Evolutionary conservation across 176 grass and related monocot species (phyloP).

Genomic region (Carex littledalei): DNA sequence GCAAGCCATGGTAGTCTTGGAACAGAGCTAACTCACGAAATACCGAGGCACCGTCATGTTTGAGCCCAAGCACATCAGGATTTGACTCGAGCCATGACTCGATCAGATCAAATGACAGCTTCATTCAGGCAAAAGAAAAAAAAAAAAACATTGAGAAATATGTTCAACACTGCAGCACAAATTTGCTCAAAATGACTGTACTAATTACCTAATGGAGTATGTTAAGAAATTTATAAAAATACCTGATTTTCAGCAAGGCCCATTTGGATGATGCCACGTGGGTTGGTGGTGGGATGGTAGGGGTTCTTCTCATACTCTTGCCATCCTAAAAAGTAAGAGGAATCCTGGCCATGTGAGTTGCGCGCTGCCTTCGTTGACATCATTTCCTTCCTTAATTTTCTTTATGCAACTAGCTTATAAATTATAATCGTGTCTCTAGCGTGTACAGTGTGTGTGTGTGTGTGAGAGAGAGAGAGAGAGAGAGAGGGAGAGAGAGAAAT

Average conservation of each 20-base stretch:
- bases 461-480: not conserved
- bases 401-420: not conserved
- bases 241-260: conserved; percentile 95
- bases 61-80: conserved; percentile 60
- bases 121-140: conserved; percentile 1
- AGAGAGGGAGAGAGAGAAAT: not conserved
- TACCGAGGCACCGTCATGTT: conserved; percentile 38
- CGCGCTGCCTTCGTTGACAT: conserved; percentile 71
- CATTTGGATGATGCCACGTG: conserved; percentile 92
- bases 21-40: conserved; percentile 96
- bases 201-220: not conserved
- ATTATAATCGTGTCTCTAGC: not conserved
- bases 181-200: not conserved
- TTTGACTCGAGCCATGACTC: conserved; percentile 69
- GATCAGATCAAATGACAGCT: conserved; percentile 89
- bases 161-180: not conserved
- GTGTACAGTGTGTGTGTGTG: not conserved
- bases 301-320: conserved; percentile 89
- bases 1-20: conserved; percentile 94
- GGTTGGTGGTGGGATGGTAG: conserved; percentile 49
- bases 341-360: conserved; percentile 85
- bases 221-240: not conserved
- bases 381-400: conserved; percentile 21
- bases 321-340: conserved; percentile 89
- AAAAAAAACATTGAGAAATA: not conserved